Evolutionary conservation across 331 rosid genomes (phyloP), one percentile per base, ranked within the genome.

Genomic region (Malus hybrid): DNA sequence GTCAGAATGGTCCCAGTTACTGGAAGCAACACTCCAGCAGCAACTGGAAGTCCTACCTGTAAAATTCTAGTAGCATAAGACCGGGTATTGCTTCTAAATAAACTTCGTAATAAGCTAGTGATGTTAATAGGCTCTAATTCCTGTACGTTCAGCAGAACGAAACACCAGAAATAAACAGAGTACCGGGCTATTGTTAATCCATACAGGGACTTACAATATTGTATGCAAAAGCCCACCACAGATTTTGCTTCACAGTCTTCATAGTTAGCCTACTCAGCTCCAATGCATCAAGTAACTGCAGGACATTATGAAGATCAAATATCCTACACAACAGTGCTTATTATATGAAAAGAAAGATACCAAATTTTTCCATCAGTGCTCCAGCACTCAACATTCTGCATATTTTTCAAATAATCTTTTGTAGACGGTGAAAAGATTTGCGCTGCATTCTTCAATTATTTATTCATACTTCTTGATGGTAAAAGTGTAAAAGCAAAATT

Each of bases 11-110:
- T 88, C 67, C 98, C 97, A 48, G 89, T 91, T 68, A 90, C 71
- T 9, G 97, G 98, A 75, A 91, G 87, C 89, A 94, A 73, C 76
- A 86, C 82, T 76, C 98, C 98, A 33, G 97, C 97, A 32, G 97
- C 98, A 78, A 94, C 87, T 83, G 98, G 98, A 84, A 94, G 86
- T 70, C 97, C 98, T 76, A 94, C 96, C 98, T 94, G 88, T 76
- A 83, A 18, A 46, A 80, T 42, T 59, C 54, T 16, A 50, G 63
- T 36, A 70, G 76, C 72, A 69, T 78, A 36, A 78, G 80, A 71
- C 76, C 24, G 33, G 3, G 22, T 32, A 18, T 32, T 7, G 69
- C 33, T 31, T 29, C 4, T 14, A 32, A 64, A 65, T 32, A 10
- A 29, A 32, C 48, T 65, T 32, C 5, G 13, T 9, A 19, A 32